Evolutionary conservation across 1,284 basidiomycete species (phyloP).

Genomic region (Porodaedalea pini): DNA sequence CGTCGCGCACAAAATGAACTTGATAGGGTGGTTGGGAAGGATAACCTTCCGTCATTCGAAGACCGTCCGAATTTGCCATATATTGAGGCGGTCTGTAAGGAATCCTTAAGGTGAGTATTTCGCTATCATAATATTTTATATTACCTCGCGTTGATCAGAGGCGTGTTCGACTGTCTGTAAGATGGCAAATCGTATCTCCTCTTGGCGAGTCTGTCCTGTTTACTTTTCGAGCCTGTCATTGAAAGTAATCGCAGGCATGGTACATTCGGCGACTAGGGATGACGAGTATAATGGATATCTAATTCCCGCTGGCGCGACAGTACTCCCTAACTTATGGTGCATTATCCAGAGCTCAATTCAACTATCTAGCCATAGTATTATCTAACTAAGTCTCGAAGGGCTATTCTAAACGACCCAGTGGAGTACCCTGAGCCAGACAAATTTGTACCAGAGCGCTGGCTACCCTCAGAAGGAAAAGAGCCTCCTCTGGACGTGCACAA

Average conservation of each 20-base stretch:
- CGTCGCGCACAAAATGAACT: slow-evolving; percentile 58
- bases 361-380: no score
- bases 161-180: neutral
- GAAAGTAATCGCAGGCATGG: neutral
- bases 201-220: neutral
- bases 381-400: no score
- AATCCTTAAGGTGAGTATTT: slow-evolving; percentile 46
- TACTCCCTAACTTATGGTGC: slow-evolving; percentile 20
- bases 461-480: neutral
- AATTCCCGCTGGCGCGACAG: slow-evolving; percentile 20
- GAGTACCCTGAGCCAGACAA: slow-evolving; percentile 26
- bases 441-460: slow-evolving; percentile 29
- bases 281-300: slow-evolving; percentile 21
- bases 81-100: slow-evolving; percentile 55
- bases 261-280: slow-evolving; percentile 13
- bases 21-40: slow-evolving; percentile 54
- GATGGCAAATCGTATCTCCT: slow-evolving; percentile 16
- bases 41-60: slow-evolving; percentile 56
- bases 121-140: neutral
- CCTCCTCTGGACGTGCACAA: slow-evolving; percentile 1
- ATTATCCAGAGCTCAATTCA: no score
- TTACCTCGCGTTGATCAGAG: neutral
- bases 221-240: neutral
- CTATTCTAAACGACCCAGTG: slow-evolving; percentile 25
- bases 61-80: slow-evolving; percentile 61